phyloP scores from a whole-genome alignment of 257 asterid species.

The Solanum sitiens region DNA sequence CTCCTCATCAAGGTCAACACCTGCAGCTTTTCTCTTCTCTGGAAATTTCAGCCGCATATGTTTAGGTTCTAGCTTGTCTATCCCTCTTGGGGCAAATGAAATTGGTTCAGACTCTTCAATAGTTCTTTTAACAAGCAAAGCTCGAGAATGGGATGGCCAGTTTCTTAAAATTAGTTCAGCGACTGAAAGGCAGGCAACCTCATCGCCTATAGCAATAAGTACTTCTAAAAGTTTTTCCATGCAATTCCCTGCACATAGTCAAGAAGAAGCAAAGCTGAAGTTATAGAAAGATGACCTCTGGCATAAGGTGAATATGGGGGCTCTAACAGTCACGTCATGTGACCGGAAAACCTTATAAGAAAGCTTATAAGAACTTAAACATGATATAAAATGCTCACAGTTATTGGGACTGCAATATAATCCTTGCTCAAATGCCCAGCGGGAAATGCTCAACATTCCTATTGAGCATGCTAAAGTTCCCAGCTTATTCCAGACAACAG shows the following conservation, averaged over 20 bases:
- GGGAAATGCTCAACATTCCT: constrained; percentile 87
- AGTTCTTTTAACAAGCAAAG: constrained; percentile 79
- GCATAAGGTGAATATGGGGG: neutral
- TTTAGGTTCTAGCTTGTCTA: constrained; percentile 84
- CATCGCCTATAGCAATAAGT: constrained; percentile 96
- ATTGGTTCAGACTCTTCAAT: constrained; percentile 69
- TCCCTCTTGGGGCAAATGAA: constrained; percentile 82
- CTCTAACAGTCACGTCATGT: neutral
- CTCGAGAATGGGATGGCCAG: constrained; percentile 99
- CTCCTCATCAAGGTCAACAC: constrained; percentile 32
- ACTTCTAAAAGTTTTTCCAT: constrained; percentile 99
- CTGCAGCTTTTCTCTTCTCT: constrained; percentile 62
- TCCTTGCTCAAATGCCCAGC: constrained; percentile 99
- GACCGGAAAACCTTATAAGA: neutral
- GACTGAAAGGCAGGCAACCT: constrained; percentile 88
- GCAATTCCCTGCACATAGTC: constrained; percentile 75
- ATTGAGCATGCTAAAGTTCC: constrained; percentile 94
- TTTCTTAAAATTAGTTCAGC: constrained; percentile 73
- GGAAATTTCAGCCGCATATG: constrained; percentile 73
- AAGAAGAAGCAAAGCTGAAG: neutral
- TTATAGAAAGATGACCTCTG: neutral
- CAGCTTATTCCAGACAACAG: constrained; percentile 92
- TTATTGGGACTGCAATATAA: constrained; percentile 89
- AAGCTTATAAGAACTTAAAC: neutral
- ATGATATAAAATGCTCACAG: constrained; percentile 49